Percentiles rank a stretch among this genome's conserved stretches.
Evolutionary conservation across 768 basidiomycete genomes (phyloP).

Genomic region (Boletus edulis): DNA sequence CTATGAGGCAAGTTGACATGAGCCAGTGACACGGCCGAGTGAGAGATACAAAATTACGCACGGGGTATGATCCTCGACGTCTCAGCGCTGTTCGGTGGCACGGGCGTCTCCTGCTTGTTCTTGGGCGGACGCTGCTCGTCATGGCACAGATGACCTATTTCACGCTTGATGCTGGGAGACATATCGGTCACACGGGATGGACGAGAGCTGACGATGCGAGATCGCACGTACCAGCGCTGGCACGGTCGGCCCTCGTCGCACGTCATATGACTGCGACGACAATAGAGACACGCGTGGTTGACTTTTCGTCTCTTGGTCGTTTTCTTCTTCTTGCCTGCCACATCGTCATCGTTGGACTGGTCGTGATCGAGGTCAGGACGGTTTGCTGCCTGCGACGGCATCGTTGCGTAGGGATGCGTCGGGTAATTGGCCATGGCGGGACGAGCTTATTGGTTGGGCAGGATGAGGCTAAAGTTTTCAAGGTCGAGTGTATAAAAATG

Average conservation of each 20-base stretch:
- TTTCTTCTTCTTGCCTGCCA: conserved; percentile 40
- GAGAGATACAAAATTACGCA: conserved; percentile 2
- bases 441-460: conserved; percentile 4
- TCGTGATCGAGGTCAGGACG: conserved; percentile 25
- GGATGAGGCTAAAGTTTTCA: conserved; percentile 12
- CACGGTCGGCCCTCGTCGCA: conserved; percentile 90
- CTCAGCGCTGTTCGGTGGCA: conserved; percentile 29
- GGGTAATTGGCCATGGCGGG: conserved; percentile 27
- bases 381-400: conserved; percentile 16
- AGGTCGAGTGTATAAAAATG: conserved; percentile 22
- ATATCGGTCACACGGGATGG: conserved; percentile 5
- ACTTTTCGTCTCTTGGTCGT: conserved; percentile 74
- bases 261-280: conserved; percentile 89
- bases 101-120: conserved; percentile 38
- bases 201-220: conserved; percentile 4
- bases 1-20: too few species aligned
- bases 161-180: conserved; percentile 81
- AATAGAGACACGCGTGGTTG: conserved; percentile 93
- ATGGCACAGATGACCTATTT: conserved; percentile 92
- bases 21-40: not conserved
- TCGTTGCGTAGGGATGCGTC: conserved; percentile 26
- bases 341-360: conserved; percentile 32
- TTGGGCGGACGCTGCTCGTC: conserved; percentile 70
- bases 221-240: conserved; percentile 78
- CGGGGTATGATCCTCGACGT: conserved; percentile 33